Base-by-base conservation (phyloP, 1,139 yeast genomes). In the Arxiozyma bovina region DNA sequence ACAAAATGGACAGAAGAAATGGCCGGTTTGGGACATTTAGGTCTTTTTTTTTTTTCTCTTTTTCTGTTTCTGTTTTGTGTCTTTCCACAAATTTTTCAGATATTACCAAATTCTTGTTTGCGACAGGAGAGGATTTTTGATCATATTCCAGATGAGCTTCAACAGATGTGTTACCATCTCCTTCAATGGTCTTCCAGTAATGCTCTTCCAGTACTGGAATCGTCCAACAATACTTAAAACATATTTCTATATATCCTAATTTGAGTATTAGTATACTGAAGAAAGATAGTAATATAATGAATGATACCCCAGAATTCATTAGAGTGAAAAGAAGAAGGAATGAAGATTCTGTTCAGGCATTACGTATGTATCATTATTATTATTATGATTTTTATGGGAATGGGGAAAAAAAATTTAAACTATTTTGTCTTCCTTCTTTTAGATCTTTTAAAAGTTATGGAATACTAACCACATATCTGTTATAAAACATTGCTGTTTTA, bases 301-400 rank as follows among this genome's bases (percentile, higher is more conserved):
- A 48, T 5, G 45, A 48, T 5, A 50, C 58, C 7, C 91, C 90
- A 1, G 76, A 77, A 55, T 75, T 86, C 21, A 81, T 90, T 52
- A 77, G 96, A 57, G 85, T 91, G 68, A 91, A 91, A 71, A 77
- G 98, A 59, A 85, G 86, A 66, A 77, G 96, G 57, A 83, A 82
- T 54, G 94, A 88, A 64, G 96, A 87, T 60, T 96, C 96, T 1
- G 76, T 91, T 25, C 89, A 87, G 61, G 96, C 96, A 0, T 75
- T 91, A 60, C 73, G 79, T 70, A 65, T 55, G 76, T 70, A 15
- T n/a, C 1, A 30, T 45, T 18, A 9, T 9, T 21, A n/a, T 27
- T 27, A 27, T 27, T 27, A 5, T 27, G 8, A 27, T 27, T 27
- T 27, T 27, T 27, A 2, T 27, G 9, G 9, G n/a, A n/a, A n/a